Percentiles rank a stretch among this genome's conserved stretches.
These are phyloP conservation scores for Penicillium sp. DNA, from an alignment of 2,329 filamentous ascomycete species.

Conservation along the genomic window DNA sequence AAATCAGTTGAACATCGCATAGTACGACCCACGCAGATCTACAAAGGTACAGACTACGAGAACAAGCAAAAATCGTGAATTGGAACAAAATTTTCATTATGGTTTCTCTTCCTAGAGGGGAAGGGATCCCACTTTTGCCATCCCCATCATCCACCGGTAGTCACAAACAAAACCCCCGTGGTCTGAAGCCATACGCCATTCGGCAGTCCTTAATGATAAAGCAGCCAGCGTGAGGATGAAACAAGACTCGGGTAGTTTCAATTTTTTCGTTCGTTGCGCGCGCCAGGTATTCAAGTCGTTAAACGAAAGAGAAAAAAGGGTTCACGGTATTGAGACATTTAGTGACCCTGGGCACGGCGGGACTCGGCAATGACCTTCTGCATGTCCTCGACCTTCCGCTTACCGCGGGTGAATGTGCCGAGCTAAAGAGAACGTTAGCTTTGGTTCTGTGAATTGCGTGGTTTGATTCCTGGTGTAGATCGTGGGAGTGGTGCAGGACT, in stretches of 20 bases:
- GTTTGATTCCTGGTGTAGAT: not conserved
- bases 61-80: slow-evolving; percentile 8
- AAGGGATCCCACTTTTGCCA: slow-evolving; percentile 30
- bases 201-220: slow-evolving; percentile 7
- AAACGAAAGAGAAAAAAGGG: slow-evolving; percentile 27
- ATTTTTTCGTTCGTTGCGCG: slow-evolving; percentile 25
- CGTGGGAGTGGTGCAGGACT: not conserved
- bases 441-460: not conserved
- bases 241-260: slow-evolving; percentile 9
- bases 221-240: slow-evolving; percentile 7
- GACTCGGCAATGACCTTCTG: slow-evolving; percentile 96
- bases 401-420: slow-evolving; percentile 97
- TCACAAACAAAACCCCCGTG: slow-evolving; percentile 23
- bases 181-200: slow-evolving; percentile 26
- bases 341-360: slow-evolving; percentile 70
- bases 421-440: slow-evolving; percentile 58
- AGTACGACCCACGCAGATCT: not conserved
- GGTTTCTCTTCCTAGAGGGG: slow-evolving; percentile 25
- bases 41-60: not conserved
- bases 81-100: slow-evolving; percentile 29
- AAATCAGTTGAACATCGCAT: not conserved
- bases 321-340: slow-evolving; percentile 40
- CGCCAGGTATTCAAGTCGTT: slow-evolving; percentile 27
- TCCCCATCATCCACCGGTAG: slow-evolving; percentile 26
- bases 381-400: slow-evolving; percentile 99